Evolutionary conservation across 2,329 filamentous ascomycete genomes (phyloP).

Genomic region (Trichoderma sp.): DNA sequence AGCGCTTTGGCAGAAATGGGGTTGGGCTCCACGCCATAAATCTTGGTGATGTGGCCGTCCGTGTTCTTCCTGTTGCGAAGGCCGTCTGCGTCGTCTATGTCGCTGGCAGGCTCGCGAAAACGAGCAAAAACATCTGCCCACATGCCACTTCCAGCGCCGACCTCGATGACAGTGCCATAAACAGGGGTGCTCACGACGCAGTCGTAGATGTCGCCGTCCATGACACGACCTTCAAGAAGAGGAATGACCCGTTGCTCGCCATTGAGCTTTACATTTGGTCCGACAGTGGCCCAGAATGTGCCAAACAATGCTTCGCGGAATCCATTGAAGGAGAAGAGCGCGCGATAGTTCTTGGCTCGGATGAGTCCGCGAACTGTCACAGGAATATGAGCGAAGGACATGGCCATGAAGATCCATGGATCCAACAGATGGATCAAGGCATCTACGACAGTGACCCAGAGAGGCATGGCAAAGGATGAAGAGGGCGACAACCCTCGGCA

Average conservation of each 20-base stretch:
- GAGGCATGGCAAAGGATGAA: constrained; percentile 25
- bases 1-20: constrained; percentile 48
- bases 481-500: not conserved
- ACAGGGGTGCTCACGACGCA: constrained; percentile 38
- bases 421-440: constrained; percentile 37
- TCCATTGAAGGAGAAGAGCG: constrained; percentile 40
- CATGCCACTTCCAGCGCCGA: constrained; percentile 59
- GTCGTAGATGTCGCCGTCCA: constrained; percentile 27
- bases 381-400: constrained; percentile 50
- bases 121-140: constrained; percentile 55
- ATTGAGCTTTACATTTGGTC: constrained; percentile 46
- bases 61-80: constrained; percentile 15
- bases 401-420: constrained; percentile 53
- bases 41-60: constrained; percentile 37
- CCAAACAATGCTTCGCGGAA: constrained; percentile 56
- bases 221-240: constrained; percentile 8
- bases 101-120: constrained; percentile 22
- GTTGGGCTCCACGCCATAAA: constrained; percentile 67
- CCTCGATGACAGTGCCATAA: constrained; percentile 55
- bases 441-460: constrained; percentile 26
- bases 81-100: constrained; percentile 18
- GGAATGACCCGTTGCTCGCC: constrained; percentile 40
- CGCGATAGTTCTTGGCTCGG: constrained; percentile 30
- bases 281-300: constrained; percentile 56
- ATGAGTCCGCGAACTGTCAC: constrained; percentile 46